phyloP scores from a whole-genome alignment of 306 rosid species.

The Trifolium fragiferum region DNA sequence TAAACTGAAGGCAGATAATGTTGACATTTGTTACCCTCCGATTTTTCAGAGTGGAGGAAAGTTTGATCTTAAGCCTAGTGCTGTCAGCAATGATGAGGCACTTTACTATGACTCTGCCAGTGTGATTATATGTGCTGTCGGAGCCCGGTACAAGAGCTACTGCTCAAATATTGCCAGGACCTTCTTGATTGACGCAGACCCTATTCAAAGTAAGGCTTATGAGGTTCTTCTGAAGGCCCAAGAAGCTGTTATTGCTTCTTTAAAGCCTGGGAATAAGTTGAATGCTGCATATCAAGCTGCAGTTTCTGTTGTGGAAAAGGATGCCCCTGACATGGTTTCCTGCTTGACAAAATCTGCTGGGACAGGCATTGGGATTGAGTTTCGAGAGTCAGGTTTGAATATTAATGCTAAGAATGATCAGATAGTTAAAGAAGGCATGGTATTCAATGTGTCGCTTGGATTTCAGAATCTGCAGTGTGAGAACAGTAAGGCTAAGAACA shows the following conservation, averaged over 20 bases:
- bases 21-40: constrained; percentile 95
- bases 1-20: constrained; percentile 81
- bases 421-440: constrained; percentile 80
- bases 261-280: constrained; percentile 74
- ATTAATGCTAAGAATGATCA: constrained; percentile 83
- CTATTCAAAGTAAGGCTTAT: constrained; percentile 85
- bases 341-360: constrained; percentile 87
- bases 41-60: constrained; percentile 94
- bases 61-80: constrained; percentile 94
- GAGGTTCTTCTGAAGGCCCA: constrained; percentile 89
- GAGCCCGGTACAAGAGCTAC: constrained; percentile 90
- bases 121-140: constrained; percentile 89
- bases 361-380: constrained; percentile 93
- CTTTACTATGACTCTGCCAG: constrained; percentile 86
- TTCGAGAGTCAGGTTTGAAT: constrained; percentile 92
- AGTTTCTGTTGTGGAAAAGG: constrained; percentile 77
- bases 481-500: constrained; percentile 59
- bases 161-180: constrained; percentile 91
- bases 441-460: constrained; percentile 86
- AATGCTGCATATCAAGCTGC: constrained; percentile 81
- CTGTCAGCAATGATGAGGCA: constrained; percentile 87
- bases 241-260: constrained; percentile 68
- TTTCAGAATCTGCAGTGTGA: constrained; percentile 75
- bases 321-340: constrained; percentile 73
- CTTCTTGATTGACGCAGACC: constrained; percentile 86